Evolutionary conservation across 352 stramenopile genomes (phyloP), one percentile per base, ranked within the genome.

Genomic region (Phytophthora citrophthora): DNA sequence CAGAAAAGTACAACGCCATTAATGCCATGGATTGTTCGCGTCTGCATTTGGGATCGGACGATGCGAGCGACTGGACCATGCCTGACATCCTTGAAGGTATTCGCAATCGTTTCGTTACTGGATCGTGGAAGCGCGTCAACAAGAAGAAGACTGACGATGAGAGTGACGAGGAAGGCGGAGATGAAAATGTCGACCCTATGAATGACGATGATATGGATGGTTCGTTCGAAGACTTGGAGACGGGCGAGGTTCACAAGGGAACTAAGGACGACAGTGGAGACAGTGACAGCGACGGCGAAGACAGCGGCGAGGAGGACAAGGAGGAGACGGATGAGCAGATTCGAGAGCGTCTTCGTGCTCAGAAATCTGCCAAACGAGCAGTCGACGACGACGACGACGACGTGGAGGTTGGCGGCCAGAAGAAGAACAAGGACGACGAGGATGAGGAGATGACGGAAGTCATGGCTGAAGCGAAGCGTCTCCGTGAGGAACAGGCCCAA

Each of bases 221-320:
- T 26, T 97, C 98, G 39, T 99, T 99, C 77, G 96, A 99, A 76
- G 97, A 99, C 56, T 81, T 99, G 32, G 95, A 99, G 79, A 98
- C 92, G 12, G 93, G 94, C 2, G 93, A 98, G 51, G 83, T 70
- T 20, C 77, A 93, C 44, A 69, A 70, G 26, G 77, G 62, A 10
- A 57, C 47, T 18, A 64, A 73, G n/a, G 23, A 72, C n/a, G 69
- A 71, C 8, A 24, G 71, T 3, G 74, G 48, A 2, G 68, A 69
- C 12, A 74, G 80, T 1, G 63, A 76, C 0, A 68, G 61, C 0
- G 74, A 77, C 2, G 66, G 61, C 0, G 74, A 77, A 1, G 66
- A 81, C 0, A 66, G 77, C 5, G 72, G 71, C 1, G 76, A 70
- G 0, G 68, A 75, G 0, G 48, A 72, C 2, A 53, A 81, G 12